Conservation (phyloP, 164 flowering plant genomes). For the Chimonanthus praecox region DNA sequence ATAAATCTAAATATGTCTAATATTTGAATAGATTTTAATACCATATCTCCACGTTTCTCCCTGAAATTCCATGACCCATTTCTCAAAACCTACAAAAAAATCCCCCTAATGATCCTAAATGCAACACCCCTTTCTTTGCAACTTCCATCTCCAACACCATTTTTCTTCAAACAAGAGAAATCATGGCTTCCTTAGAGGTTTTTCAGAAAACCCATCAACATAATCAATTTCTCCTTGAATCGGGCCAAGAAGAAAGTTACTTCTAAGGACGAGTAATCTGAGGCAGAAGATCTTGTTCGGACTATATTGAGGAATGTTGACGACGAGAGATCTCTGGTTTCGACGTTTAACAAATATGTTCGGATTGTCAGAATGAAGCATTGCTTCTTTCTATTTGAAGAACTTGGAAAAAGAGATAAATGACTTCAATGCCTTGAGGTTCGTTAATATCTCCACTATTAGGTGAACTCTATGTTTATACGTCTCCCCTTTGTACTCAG, state of each 20-base stretch:
- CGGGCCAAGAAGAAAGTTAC: constrained; percentile 27
- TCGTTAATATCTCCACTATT: no score
- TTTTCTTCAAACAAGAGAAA: neutral
- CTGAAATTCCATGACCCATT: constrained; percentile 1
- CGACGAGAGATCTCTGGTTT: constrained; percentile 30
- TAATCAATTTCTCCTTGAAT: constrained; percentile 22
- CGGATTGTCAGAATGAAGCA: no score
- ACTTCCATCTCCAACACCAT: neutral
- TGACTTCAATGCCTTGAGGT: no score
- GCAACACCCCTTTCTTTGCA: neutral
- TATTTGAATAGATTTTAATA: no score
- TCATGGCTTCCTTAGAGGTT: neutral
- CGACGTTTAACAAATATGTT: no score
- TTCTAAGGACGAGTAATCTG: constrained; percentile 29
- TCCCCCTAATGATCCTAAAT: neutral
- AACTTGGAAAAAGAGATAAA: no score
- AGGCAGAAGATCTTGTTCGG: constrained; percentile 48
- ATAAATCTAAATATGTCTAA: no score
- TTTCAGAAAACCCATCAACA: constrained; percentile 1
- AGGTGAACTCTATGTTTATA: no score
- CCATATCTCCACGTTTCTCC: neutral
- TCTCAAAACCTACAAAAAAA: neutral
- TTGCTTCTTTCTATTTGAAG: no score
- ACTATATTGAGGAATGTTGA: constrained; percentile 38
- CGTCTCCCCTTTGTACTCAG: no score